These are phyloP conservation scores for Mycena vulgaris DNA, from an alignment of 768 basidiomycete genomes.

Conservation along the genomic window DNA sequence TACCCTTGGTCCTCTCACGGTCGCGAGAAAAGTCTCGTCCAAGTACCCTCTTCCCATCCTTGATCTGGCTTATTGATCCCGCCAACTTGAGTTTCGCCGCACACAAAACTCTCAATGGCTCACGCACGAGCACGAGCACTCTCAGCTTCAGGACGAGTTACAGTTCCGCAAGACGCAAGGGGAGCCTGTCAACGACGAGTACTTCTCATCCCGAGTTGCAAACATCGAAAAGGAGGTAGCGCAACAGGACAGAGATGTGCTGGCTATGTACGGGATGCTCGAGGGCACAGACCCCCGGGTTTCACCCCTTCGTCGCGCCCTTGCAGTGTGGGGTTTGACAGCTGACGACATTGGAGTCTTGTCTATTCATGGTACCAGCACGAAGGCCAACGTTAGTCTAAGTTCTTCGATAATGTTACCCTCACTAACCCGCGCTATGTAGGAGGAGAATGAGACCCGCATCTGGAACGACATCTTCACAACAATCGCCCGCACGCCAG, in stretches of 20 bases:
- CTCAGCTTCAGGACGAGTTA: slow-evolving; percentile 86
- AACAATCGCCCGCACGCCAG: slow-evolving; percentile 89
- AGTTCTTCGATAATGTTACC: slow-evolving; percentile 1
- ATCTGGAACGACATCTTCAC: slow-evolving; percentile 97
- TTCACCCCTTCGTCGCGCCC: slow-evolving; percentile 93
- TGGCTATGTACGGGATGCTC: slow-evolving; percentile 97
- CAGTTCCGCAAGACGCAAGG: slow-evolving; percentile 70
- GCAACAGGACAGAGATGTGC: slow-evolving; percentile 92
- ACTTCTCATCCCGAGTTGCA: slow-evolving; percentile 82
- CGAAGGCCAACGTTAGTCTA: slow-evolving; percentile 78
- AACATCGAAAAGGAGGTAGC: slow-evolving; percentile 92
- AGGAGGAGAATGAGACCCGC: slow-evolving; percentile 98
- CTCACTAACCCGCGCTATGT: slow-evolving; percentile 32
- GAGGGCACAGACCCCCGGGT: slow-evolving; percentile 89
- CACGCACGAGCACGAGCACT: slow-evolving; percentile 88
- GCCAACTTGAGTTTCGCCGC: slow-evolving; percentile 96
- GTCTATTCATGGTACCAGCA: slow-evolving; percentile 93
- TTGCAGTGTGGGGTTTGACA: slow-evolving; percentile 96
- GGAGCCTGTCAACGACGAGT: slow-evolving; percentile 72
- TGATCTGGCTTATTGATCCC: slow-evolving; percentile 88
- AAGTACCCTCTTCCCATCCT: slow-evolving; percentile 87
- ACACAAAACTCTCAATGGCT: slow-evolving; percentile 97
- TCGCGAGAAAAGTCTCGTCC: slow-evolving; percentile 88
- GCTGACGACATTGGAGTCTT: slow-evolving; percentile 94
- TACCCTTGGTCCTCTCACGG: slow-evolving; percentile 91